Evolutionary conservation across 495 filamentous ascomycete genomes (phyloP), one percentile per base, ranked within the genome.

Genomic region (Aspergillus mulundensis): DNA sequence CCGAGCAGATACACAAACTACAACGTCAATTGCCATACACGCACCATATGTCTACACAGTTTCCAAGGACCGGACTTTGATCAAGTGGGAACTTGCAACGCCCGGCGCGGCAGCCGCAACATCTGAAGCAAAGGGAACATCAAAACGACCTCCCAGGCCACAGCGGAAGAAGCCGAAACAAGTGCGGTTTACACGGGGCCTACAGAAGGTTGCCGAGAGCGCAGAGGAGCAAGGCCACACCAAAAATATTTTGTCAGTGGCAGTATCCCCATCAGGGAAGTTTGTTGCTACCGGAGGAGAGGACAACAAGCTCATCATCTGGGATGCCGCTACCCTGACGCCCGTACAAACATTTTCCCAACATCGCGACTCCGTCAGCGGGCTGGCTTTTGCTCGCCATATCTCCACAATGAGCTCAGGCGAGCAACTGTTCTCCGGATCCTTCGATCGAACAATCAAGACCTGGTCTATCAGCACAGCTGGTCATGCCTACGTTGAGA

Each of bases 381-480:
- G 85, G 14, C 77, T 98, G 20, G 84, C 86, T 0, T 98, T 98
- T 66, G 85, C 91, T 42, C 78, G 87, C 50, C 90, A 91, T 40
- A 93, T 93, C 34, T 75, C 75, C 15, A 66, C 64, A 14, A 76
- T 75, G 66, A 77, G 69, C 53, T 77, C 74, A 1, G 76, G 76
- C 44, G 94, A 96, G 63, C 92, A 97, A 66, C 75, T 98, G 16
- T 98, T 90, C 73, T 92, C 89, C 7, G 85, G 84, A 43, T 91
- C 88, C 7, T 86, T 85, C 61, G 94, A 98, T 70, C 85, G 94
- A 16, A 96, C 91, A 3, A 85, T 94, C 61, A 95, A 92, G 68
- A 82, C 88, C 20, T 95, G 89, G 87, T 93, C 87, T 53, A 78
- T 96, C 20, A 76, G 73, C 53, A 60, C 67, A 18, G 69, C 73